A percentile compares a stretch with the other conserved stretches of the same genome.
These are phyloP conservation scores for Melaleuca quinquenervia DNA, from an alignment of 345 rosid genomes.

Conservation along the genomic window DNA sequence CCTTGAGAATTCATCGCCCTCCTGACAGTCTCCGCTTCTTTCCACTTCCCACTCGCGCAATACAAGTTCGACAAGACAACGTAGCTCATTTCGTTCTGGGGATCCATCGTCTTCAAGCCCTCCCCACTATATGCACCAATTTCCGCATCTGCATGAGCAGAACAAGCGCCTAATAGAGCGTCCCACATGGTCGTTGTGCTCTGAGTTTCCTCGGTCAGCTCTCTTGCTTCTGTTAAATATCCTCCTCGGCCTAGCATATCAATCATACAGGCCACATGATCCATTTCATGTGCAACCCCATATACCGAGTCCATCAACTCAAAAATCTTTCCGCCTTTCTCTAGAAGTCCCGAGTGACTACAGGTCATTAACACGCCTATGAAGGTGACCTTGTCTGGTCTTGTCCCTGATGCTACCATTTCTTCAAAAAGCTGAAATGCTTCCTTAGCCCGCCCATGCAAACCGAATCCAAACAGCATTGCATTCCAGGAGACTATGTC, in stretches of 20 bases:
- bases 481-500: slow-evolving; percentile 71
- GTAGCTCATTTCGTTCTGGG: slow-evolving; percentile 46
- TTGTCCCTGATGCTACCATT: slow-evolving; percentile 40
- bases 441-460: slow-evolving; percentile 52
- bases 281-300: slow-evolving; percentile 33
- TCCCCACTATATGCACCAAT: slow-evolving; percentile 36
- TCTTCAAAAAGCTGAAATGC: slow-evolving; percentile 41
- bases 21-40: slow-evolving; percentile 67
- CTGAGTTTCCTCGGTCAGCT: slow-evolving; percentile 17
- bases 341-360: slow-evolving; percentile 65
- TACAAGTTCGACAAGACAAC: slow-evolving; percentile 63
- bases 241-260: slow-evolving; percentile 78
- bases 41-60: slow-evolving; percentile 52
- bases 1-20: slow-evolving; percentile 51
- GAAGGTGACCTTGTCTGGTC: slow-evolving; percentile 72
- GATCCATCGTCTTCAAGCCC: slow-evolving; percentile 18
- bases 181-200: slow-evolving; percentile 22
- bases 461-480: slow-evolving; percentile 59
- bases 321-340: slow-evolving; percentile 38
- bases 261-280: slow-evolving; percentile 65
- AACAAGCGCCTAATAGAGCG: slow-evolving; percentile 58
- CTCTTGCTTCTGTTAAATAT: slow-evolving; percentile 41
- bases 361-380: slow-evolving; percentile 63
- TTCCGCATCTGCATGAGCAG: slow-evolving; percentile 22
- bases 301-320: slow-evolving; percentile 32